Evolutionary conservation across 1,139 yeast genomes (phyloP).

Genomic region (Citeromyces hawaiiensis): DNA sequence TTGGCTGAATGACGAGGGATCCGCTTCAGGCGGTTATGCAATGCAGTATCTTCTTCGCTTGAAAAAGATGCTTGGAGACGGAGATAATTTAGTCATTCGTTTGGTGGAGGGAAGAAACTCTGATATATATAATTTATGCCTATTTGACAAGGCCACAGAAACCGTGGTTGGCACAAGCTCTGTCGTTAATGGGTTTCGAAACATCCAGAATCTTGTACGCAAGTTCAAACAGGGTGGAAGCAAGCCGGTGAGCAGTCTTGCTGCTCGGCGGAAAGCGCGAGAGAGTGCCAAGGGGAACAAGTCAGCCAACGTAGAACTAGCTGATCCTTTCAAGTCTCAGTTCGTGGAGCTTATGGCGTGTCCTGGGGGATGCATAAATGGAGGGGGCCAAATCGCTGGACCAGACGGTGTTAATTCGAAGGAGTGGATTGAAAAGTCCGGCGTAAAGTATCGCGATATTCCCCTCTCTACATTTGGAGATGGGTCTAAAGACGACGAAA

Average conservation of each 20-base stretch:
- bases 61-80: conserved; percentile 4
- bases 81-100: conserved; percentile 10
- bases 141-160: conserved; percentile 23
- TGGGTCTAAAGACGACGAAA: conserved; percentile 4
- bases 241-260: conserved; percentile 14
- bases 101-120: conserved; percentile 52
- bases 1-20: conserved; percentile 70
- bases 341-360: conserved; percentile 97
- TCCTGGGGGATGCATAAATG: conserved; percentile 95
- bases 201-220: conserved; percentile 85
- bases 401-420: conserved; percentile 25
- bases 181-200: conserved; percentile 82
- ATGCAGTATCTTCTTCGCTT: conserved; percentile 36
- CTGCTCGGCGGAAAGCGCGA: conserved; percentile 18
- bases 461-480: conserved; percentile 8
- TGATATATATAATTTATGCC: conserved; percentile 60
- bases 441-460: conserved; percentile 11
- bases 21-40: conserved; percentile 87
- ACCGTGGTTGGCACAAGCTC: conserved; percentile 50
- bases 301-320: conserved; percentile 11
- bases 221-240: conserved; percentile 41
- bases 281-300: conserved; percentile 7
- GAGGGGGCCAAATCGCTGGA: conserved; percentile 79
- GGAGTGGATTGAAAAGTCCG: conserved; percentile 26
- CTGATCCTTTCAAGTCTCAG: conserved; percentile 60